Conservation (phyloP, 371 early-diverging fungal species). For the Saksenaea oblongispora region DNA sequence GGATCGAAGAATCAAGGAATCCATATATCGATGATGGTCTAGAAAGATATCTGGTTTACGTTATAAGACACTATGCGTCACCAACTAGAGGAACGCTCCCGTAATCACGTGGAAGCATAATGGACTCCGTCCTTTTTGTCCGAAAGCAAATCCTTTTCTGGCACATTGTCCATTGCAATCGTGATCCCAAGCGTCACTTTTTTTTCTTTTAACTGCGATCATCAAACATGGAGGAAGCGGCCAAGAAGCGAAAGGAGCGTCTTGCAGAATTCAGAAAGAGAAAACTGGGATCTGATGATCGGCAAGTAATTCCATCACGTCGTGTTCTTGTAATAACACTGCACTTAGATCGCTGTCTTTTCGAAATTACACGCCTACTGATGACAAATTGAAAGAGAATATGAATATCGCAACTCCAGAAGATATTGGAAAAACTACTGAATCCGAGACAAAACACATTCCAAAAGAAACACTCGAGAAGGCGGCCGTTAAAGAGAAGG, state of each 20-base stretch:
- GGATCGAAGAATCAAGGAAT: too few species aligned
- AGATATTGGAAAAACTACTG: slow-evolving; percentile 54
- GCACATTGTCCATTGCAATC: too few species aligned
- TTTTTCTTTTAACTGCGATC: background rate
- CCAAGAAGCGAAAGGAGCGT: slow-evolving; percentile 70
- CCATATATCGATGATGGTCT: too few species aligned
- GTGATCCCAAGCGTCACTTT: too few species aligned
- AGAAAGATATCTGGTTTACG: too few species aligned
- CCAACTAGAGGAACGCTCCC: too few species aligned
- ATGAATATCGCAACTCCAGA: slow-evolving; percentile 49
- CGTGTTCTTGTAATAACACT: background rate
- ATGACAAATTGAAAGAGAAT: slow-evolving; percentile 49
- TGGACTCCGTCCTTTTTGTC: too few species aligned
- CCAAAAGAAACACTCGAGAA: slow-evolving; percentile 60
- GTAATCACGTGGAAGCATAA: too few species aligned
- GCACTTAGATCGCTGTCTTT: slow-evolving; percentile 42
- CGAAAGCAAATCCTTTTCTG: too few species aligned
- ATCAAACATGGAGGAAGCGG: slow-evolving; percentile 62
- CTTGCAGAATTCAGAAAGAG: slow-evolving; percentile 66
- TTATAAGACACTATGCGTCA: too few species aligned
- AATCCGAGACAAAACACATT: slow-evolving; percentile 59
- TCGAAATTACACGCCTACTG: slow-evolving; percentile 63
- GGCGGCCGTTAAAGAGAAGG: slow-evolving; percentile 63
- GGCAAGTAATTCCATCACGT: slow-evolving; percentile 9
- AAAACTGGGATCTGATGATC: slow-evolving; percentile 33